Evolutionary conservation across 106 monocot species (phyloP), one percentile per base, ranked within the genome.

Genomic region (Platanthera zijinensis): DNA sequence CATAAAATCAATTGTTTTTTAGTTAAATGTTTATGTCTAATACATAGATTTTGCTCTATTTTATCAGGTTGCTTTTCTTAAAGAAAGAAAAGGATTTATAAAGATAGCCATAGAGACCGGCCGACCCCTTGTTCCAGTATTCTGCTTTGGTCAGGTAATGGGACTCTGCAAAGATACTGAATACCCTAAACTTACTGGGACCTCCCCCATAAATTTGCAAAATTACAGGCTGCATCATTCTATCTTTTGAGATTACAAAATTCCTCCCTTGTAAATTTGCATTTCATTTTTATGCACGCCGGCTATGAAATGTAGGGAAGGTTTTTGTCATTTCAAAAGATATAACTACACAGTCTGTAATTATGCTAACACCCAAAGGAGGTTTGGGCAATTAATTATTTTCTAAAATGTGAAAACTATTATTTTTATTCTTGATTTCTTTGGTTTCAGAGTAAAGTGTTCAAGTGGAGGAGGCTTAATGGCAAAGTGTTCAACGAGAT

Each of bases 31-130:
- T 39, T 39, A 32, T 32, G 39, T 39, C 39, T 39, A 39, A 39
- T 39, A 57, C 57, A 57, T 61, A 61, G 19, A 61, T 61, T 19
- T 11, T 21, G 59, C 21, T 61, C 21, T 61, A 61, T 75, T 52
- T 75, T 52, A 19, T 63, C 72, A 90, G 90, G 85, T 90, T 49
- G 85, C 83, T 15, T 90, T 85, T 69, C 80, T 96, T 51, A 89
- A 87, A 78, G 84, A 84, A 83, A 90, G 96, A 76, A 96, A 93
- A 71, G 93, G 96, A 50, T 96, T 96, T 76, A 83, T 93, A 28
- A 87, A 83, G 56, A 89, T 96, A 82, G 93, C 96, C 51, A 86
- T 96, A 28, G 91, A 96, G 84, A 89, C 76, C 78, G 96, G 96
- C 14, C 39, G 75, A 30, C 96, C 90, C 47, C 67, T 90, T 51